Base-by-base conservation (phyloP, 805 yeast species). In the Teunomyces atbi region DNA sequence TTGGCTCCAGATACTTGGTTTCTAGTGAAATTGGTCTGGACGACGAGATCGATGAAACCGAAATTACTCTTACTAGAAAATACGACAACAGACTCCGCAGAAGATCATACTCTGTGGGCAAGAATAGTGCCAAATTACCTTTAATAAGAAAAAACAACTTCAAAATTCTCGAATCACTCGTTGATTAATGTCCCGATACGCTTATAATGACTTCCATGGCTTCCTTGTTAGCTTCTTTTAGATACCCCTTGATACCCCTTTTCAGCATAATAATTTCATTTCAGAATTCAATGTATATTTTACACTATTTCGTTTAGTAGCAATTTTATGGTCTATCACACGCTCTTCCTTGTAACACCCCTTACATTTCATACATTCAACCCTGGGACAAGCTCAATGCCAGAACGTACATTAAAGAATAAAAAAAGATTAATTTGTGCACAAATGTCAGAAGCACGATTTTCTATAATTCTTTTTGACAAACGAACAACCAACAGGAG, bases 41-140 rank as follows among this genome's bases (percentile, higher is more conserved):
- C 18, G 51, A 46, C 4, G 57, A 53, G 12, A 47, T 47, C n/a
- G 62, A 56, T 47, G 62, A 59, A 21, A 32, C 57, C 19, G 63
- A 57, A 46, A 40, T 44, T 15, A 46, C 45, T n/a, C 45, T 46
- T 41, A 7, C 21, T 23, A 45, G 21, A 18, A 49, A 44, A 23
- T 44, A 42, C 32, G 15, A 35, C 29, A 26, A 26, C 15, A 30
- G 37, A 20, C 33, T 39, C 11, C 66, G 62, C 45, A 62, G 59
- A 44, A 58, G 76, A 42, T 62, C 73, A 19, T 53, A 64, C 53
- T 69, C 74, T 18, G 70, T 68, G 20, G 76, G 75, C 1, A 66
- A 62, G 36, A 71, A 71, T 52, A 66, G 61, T 30, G 56, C 66
- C 38, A 71, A 70, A 52, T 54, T 59, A 42, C 56, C 56, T 30